phyloP scores from a whole-genome alignment of 148 eudicot species.

The Tetragonia tetragonoides region DNA sequence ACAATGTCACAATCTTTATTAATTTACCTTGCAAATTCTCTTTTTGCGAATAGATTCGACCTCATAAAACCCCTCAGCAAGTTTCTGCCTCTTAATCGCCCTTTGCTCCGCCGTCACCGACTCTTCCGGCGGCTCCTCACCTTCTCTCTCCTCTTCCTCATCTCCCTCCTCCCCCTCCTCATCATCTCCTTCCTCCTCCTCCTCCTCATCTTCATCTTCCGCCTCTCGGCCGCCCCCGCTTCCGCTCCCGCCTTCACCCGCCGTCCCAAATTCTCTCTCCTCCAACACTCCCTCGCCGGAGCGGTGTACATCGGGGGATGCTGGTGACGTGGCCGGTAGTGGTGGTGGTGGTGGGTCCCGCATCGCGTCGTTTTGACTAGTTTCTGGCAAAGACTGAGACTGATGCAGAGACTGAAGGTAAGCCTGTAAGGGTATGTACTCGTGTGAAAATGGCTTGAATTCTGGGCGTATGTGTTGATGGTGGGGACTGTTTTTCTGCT shows the following conservation, averaged over 20 bases:
- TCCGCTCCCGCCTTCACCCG: slow-evolving; percentile 3
- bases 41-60: slow-evolving; percentile 75
- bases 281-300: neutral
- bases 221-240: neutral
- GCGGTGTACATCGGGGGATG: neutral
- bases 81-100: slow-evolving; percentile 40
- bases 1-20: neutral
- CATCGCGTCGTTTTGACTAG: slow-evolving; percentile 19
- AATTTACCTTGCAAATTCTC: slow-evolving; percentile 75
- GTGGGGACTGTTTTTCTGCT: neutral
- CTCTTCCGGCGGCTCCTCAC: slow-evolving; percentile 9
- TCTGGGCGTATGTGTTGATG: too few species aligned
- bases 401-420: slow-evolving; percentile 17
- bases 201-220: slow-evolving; percentile 8
- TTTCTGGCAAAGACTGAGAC: slow-evolving; percentile 19
- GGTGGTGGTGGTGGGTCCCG: neutral
- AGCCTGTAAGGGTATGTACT: neutral
- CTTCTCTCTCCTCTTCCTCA: slow-evolving; percentile 25
- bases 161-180: slow-evolving; percentile 20
- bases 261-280: slow-evolving; percentile 17
- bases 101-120: slow-evolving; percentile 16
- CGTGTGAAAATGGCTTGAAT: too few species aligned
- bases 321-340: neutral
- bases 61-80: slow-evolving; percentile 81
- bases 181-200: slow-evolving; percentile 19